Evolutionary conservation across 139 green algal genomes (phyloP).

Genomic region (Nannochloris sp.): DNA sequence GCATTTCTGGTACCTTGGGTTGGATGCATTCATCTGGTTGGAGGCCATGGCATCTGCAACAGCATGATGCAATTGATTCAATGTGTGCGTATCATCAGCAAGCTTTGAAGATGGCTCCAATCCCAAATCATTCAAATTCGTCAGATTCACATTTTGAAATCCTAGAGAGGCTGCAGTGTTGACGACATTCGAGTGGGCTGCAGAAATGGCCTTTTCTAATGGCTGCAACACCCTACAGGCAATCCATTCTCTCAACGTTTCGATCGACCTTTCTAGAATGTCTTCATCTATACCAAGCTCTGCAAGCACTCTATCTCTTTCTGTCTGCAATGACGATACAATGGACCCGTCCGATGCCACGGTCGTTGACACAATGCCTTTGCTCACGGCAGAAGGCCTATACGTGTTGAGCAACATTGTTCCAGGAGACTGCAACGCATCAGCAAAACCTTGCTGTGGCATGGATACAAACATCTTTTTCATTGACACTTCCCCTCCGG

Average conservation of each 20-base stretch:
- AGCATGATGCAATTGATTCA: slow-evolving; percentile 2
- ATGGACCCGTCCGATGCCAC: slow-evolving; percentile 17
- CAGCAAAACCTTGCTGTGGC: too few species aligned
- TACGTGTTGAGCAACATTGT: background rate
- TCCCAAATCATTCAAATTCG: slow-evolving; percentile 24
- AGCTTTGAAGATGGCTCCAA: background rate
- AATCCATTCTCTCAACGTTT: slow-evolving; percentile 63
- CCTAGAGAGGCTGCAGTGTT: slow-evolving; percentile 20
- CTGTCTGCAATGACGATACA: slow-evolving; percentile 13
- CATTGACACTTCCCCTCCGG: too few species aligned
- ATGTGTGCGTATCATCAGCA: slow-evolving; percentile 4
- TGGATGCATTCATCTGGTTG: too few species aligned
- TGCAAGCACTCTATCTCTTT: slow-evolving; percentile 19
- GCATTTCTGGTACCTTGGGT: background rate
- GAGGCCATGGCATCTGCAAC: too few species aligned
- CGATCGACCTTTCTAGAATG: slow-evolving; percentile 37
- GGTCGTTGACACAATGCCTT: slow-evolving; percentile 7
- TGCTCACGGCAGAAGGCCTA: slow-evolving; percentile 21
- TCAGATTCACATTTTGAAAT: slow-evolving; percentile 20
- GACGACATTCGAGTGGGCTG: slow-evolving; percentile 32
- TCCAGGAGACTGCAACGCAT: too few species aligned
- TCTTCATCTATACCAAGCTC: slow-evolving; percentile 17
- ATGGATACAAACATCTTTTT: too few species aligned
- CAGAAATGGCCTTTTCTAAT: slow-evolving; percentile 30
- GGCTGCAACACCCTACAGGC: slow-evolving; percentile 44